phyloP scores from a whole-genome alignment of 164 flowering plant species.

The Chimonanthus praecox region DNA sequence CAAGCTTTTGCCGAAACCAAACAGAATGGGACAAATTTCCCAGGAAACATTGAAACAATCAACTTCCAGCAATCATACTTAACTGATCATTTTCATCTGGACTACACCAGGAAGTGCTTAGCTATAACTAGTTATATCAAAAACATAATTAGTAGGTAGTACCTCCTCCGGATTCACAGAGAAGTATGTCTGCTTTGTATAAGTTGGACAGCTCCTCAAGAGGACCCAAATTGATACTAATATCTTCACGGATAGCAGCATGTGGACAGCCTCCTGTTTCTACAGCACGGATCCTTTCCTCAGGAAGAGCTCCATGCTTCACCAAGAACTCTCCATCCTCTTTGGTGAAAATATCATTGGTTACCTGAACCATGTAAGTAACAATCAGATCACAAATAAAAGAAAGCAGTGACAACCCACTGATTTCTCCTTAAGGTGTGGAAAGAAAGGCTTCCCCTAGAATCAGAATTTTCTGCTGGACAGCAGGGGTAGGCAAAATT shows the following conservation, averaged over 20 bases:
- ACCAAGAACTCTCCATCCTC: conserved; percentile 97
- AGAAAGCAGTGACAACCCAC: not conserved
- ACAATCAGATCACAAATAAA: not conserved
- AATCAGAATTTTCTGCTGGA: no score
- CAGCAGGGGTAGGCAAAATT: no score
- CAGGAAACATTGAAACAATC: not conserved
- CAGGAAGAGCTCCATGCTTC: conserved; percentile 92
- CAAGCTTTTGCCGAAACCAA: not conserved
- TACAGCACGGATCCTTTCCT: conserved; percentile 95
- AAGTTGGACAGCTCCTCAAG: conserved; percentile 93
- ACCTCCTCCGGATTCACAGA: conserved; percentile 99
- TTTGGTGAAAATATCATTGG: conserved; percentile 96
- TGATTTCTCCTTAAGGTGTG: no score
- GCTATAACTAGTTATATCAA: not conserved
- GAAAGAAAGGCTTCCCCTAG: no score
- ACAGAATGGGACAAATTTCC: not conserved
- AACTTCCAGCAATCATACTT: not conserved
- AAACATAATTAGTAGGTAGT: conserved; percentile 6
- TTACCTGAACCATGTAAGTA: conserved; percentile 43
- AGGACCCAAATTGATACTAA: conserved; percentile 96
- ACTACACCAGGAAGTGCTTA: not conserved
- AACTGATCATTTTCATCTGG: not conserved
- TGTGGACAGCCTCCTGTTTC: conserved; percentile 99
- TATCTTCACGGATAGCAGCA: conserved; percentile 98
- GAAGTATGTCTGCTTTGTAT: conserved; percentile 81